Evolutionary conservation across 352 stramenopile genomes (phyloP).

Genomic region (Pythium aquatile): DNA sequence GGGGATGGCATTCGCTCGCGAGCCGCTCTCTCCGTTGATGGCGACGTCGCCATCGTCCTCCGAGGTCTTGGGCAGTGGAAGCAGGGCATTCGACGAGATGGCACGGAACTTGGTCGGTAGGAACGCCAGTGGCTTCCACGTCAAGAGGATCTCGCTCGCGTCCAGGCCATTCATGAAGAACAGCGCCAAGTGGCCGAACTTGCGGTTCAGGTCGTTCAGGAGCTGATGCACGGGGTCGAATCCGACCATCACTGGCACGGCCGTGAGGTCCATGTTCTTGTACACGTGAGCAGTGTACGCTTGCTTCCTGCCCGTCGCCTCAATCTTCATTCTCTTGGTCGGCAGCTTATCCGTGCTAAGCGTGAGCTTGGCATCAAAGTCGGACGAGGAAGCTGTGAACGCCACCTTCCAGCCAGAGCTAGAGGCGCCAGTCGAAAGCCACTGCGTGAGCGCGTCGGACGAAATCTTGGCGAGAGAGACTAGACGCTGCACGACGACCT

Average conservation of each 20-base stretch:
- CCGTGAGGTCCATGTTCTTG: slow-evolving; percentile 83
- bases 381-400: slow-evolving; percentile 48
- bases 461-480: slow-evolving; percentile 58
- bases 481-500: slow-evolving; percentile 64
- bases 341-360: slow-evolving; percentile 54
- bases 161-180: slow-evolving; percentile 82
- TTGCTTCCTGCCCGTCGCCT: slow-evolving; percentile 51
- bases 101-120: slow-evolving; percentile 77
- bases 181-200: slow-evolving; percentile 66
- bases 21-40: slow-evolving; percentile 23
- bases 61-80: slow-evolving; percentile 41
- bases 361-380: slow-evolving; percentile 66
- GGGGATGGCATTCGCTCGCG: slow-evolving; percentile 50
- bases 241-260: slow-evolving; percentile 61
- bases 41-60: slow-evolving; percentile 24
- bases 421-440: slow-evolving; percentile 53
- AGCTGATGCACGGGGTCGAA: slow-evolving; percentile 78
- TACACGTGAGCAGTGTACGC: slow-evolving; percentile 73
- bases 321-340: slow-evolving; percentile 59
- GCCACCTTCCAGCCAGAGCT: slow-evolving; percentile 62
- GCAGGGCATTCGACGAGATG: slow-evolving; percentile 63
- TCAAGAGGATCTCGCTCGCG: slow-evolving; percentile 60
- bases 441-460: slow-evolving; percentile 53
- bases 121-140: slow-evolving; percentile 82
- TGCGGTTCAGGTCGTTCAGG: slow-evolving; percentile 47